A percentile compares a stretch with the other conserved stretches of the same genome.
phyloP scores from a whole-genome alignment of 352 stramenopile genomes.

The Stephanocyclus meneghinianus region DNA sequence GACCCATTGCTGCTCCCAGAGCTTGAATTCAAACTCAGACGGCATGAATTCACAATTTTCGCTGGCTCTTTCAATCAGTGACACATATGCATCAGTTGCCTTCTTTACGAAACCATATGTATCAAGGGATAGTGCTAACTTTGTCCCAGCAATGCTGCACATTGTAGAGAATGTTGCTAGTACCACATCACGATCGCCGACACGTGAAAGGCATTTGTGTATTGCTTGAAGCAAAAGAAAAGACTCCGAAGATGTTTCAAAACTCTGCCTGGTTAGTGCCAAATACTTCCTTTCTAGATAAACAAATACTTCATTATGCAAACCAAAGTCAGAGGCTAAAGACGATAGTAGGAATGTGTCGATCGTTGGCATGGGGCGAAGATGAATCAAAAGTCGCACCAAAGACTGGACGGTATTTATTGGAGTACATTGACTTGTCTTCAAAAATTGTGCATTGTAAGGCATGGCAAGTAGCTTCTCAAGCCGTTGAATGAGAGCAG shows the following conservation, averaged over 20 bases:
- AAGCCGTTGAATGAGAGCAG: slow-evolving; percentile 60
- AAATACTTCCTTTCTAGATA: slow-evolving; percentile 74
- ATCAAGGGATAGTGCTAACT: slow-evolving; percentile 75
- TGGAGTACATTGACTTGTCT: slow-evolving; percentile 25
- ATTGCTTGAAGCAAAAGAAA: slow-evolving; percentile 57
- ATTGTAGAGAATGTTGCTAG: slow-evolving; percentile 59
- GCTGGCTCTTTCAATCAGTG: slow-evolving; percentile 67
- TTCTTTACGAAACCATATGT: slow-evolving; percentile 75
- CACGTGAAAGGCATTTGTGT: slow-evolving; percentile 56
- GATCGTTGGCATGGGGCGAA: slow-evolving; percentile 67
- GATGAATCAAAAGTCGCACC: slow-evolving; percentile 53
- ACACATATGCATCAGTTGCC: slow-evolving; percentile 63
- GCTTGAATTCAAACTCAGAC: slow-evolving; percentile 69
- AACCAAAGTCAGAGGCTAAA: slow-evolving; percentile 76
- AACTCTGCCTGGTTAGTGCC: slow-evolving; percentile 40
- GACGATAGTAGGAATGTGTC: slow-evolving; percentile 73
- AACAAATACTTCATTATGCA: slow-evolving; percentile 68
- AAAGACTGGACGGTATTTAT: slow-evolving; percentile 74
- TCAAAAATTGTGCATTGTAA: slow-evolving; percentile 78
- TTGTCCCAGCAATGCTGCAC: slow-evolving; percentile 54
- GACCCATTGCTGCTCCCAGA: slow-evolving; percentile 82
- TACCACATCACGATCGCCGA: slow-evolving; percentile 68
- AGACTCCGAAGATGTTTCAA: slow-evolving; percentile 21
- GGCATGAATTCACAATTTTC: slow-evolving; percentile 40
- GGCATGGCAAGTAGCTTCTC: slow-evolving; percentile 67